Base-by-base conservation (phyloP, 2,329 filamentous ascomycete species). In the Ophiostoma perfectum region DNA sequence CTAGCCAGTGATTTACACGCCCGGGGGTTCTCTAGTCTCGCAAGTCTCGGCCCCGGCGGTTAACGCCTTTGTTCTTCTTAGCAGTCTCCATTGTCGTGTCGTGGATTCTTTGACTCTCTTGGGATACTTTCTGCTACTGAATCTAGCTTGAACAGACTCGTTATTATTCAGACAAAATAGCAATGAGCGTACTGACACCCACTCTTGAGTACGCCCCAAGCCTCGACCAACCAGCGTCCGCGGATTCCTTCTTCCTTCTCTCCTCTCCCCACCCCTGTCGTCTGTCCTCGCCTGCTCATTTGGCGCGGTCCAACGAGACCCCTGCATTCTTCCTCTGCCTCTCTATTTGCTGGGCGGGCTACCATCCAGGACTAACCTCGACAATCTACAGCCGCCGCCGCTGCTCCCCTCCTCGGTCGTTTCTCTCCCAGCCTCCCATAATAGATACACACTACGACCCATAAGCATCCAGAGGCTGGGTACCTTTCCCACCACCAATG, bases 221-320 rank as follows among this genome's bases (percentile, higher is more conserved):
- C 27, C 38, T 11, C 12, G 36, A 14, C 58, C 58, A 62, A 62
- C 58, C 58, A 62, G 27, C 36, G 58, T 14, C 58, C 58, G 14
- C 6, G 58, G 58, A 39, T 36, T 12, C n/a, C 49, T 68, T 44
- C 63, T 42, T 27, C 16, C 18, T 58, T 38, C 41, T 66, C 14
- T 58, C 36, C 36, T 60, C 52, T 58, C 27, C 27, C 52, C 27
- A 55, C 55, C 55, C 55, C 55, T 60, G 55, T 60, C 55, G 11
- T 16, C 38, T 39, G 55, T 60, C 18, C 11, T 36, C 49, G 12
- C 5, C 64, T 36, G 64, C 45, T 14, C 18, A 39, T 65, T 41
- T 65, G 45, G 44, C 64, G 64, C 64, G 42, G 64, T 18, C 64
- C 64, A 66, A 66, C 64, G 47, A 66, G 47, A 55, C 47, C 47